These are phyloP conservation scores for Monosporozyma unispora DNA, from an alignment of 805 yeast species.

Conservation along the genomic window DNA sequence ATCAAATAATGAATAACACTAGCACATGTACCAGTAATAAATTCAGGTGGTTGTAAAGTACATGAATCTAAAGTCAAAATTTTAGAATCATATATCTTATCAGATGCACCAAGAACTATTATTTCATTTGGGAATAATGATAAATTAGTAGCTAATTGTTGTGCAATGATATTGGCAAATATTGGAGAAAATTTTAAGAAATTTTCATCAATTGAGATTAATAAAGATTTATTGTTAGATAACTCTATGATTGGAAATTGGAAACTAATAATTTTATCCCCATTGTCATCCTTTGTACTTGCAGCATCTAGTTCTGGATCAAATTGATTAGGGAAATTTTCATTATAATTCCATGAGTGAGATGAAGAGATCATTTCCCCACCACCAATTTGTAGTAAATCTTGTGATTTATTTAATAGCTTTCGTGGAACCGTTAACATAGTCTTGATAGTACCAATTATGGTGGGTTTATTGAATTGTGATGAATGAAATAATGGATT, in stretches of 20 bases:
- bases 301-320: conserved; percentile 12
- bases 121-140: conserved; percentile 31
- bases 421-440: conserved; percentile 5
- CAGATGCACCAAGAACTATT: conserved; percentile 22
- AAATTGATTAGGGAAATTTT: conserved; percentile 23
- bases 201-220: conserved; percentile 24
- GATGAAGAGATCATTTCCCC: neutral
- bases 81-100: conserved; percentile 20
- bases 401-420: neutral
- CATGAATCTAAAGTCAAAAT: conserved; percentile 20
- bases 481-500: conserved; percentile 22
- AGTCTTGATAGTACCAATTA: conserved; percentile 14
- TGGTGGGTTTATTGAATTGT: conserved; percentile 4
- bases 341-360: conserved; percentile 19
- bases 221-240: conserved; percentile 8
- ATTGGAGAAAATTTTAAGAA: conserved; percentile 30
- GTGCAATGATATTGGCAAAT: conserved; percentile 25
- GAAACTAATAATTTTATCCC: conserved; percentile 8
- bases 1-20: conserved; percentile 29
- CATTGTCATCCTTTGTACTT: neutral
- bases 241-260: conserved; percentile 16
- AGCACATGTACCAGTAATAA: conserved; percentile 49
- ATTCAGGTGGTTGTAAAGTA: conserved; percentile 48
- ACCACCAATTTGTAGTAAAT: neutral
- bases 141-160: conserved; percentile 15